These are phyloP conservation scores for Powellomyces hirtus DNA, from an alignment of 192 early-diverging fungal species.

Conservation along the genomic window DNA sequence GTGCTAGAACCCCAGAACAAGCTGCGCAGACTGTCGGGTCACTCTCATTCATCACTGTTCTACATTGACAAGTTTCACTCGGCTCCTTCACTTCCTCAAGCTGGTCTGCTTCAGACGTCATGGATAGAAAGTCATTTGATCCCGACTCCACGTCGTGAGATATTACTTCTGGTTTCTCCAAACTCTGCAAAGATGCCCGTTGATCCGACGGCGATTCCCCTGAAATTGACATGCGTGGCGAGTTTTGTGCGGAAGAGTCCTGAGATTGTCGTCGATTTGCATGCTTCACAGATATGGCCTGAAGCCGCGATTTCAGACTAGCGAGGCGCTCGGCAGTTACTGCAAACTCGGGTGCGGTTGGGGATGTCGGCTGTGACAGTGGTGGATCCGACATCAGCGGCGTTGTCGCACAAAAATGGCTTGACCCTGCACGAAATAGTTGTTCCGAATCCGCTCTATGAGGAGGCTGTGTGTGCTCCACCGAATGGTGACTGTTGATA, in stretches of 20 bases:
- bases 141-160: background rate
- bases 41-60: constrained; percentile 5
- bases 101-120: background rate
- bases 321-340: constrained; percentile 31
- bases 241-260: constrained; percentile 4
- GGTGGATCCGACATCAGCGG: background rate
- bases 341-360: constrained; percentile 23
- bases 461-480: too few species aligned
- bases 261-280: constrained; percentile 17
- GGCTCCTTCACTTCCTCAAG: background rate
- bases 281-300: constrained; percentile 34
- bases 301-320: constrained; percentile 25
- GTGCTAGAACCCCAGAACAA: constrained; percentile 22
- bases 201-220: background rate
- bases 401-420: too few species aligned
- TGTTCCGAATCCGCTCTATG: too few species aligned
- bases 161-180: background rate
- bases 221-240: background rate
- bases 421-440: too few species aligned
- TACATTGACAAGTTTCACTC: constrained; percentile 13
- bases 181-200: background rate
- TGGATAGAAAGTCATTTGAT: background rate
- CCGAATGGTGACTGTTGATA: too few species aligned
- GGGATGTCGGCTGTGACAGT: background rate
- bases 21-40: constrained; percentile 20